phyloP scores from a whole-genome alignment of 257 asterid genomes.

The Salvia splendens region DNA sequence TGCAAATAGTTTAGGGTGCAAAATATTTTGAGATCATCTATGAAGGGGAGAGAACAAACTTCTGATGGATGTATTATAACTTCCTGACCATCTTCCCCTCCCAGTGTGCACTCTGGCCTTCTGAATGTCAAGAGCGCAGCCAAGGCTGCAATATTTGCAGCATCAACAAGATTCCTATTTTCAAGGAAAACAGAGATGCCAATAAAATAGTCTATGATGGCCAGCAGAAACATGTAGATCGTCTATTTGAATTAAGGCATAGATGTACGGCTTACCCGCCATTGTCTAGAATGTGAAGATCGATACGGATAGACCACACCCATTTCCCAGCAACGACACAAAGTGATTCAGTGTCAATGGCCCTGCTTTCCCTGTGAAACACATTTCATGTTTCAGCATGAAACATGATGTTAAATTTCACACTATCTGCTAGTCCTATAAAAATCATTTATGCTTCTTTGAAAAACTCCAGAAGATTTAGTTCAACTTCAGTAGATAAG shows the following conservation, averaged over 20 bases:
- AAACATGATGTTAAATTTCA: slow-evolving; percentile 1
- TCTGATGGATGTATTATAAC: slow-evolving; percentile 78
- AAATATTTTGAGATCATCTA: neutral
- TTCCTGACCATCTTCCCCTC: slow-evolving; percentile 85
- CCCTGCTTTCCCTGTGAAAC: slow-evolving; percentile 88
- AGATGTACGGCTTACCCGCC: slow-evolving; percentile 66
- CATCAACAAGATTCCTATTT: slow-evolving; percentile 90
- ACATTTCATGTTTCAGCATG: slow-evolving; percentile 26
- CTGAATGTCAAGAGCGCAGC: slow-evolving; percentile 90
- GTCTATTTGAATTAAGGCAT: slow-evolving; percentile 2
- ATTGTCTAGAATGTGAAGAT: slow-evolving; percentile 90
- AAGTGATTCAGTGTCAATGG: slow-evolving; percentile 92
- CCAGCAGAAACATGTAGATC: slow-evolving; percentile 19
- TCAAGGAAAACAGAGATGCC: slow-evolving; percentile 23
- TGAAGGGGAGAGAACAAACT: slow-evolving; percentile 47
- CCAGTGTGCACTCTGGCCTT: slow-evolving; percentile 88
- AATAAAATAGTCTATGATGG: slow-evolving; percentile 14
- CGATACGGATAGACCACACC: slow-evolving; percentile 94
- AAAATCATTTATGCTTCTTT: neutral
- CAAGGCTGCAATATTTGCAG: slow-evolving; percentile 93
- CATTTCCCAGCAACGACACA: slow-evolving; percentile 92
- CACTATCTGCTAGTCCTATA: slow-evolving; percentile 5
- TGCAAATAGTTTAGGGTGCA: neutral
- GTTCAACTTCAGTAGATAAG: slow-evolving; percentile 14
- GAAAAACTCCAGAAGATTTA: neutral